A percentile compares a stretch with the other conserved stretches of the same genome.
These are phyloP conservation scores for Cylindrotheca fusiformis DNA, from an alignment of 108 stramenopile genomes.

Conservation along the genomic window DNA sequence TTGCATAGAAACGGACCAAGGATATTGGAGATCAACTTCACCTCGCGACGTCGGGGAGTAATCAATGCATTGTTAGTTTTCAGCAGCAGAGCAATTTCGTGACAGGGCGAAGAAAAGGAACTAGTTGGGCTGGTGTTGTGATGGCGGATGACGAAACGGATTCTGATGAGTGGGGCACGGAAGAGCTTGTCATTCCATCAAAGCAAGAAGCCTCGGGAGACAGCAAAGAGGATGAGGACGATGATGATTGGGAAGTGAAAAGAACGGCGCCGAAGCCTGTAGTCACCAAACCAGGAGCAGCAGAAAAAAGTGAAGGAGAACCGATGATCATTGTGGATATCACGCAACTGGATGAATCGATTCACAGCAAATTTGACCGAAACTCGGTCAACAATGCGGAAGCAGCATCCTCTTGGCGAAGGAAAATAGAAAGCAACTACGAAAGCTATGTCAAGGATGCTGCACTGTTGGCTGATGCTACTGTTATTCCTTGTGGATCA, in stretches of 20 bases:
- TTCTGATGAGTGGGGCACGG: conserved; percentile 36
- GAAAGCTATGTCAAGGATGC: conserved; percentile 29
- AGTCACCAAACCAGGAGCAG: background rate
- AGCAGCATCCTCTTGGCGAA: conserved; percentile 33
- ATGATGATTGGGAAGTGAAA: conserved; percentile 20
- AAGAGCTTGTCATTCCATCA: conserved; percentile 31
- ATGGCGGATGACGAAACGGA: conserved; percentile 20
- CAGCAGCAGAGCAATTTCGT: no score
- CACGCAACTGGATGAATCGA: conserved; percentile 26
- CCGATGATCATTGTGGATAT: conserved; percentile 49
- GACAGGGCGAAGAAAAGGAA: no score
- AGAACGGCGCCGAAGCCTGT: background rate
- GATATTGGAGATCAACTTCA: no score
- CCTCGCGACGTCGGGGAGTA: no score
- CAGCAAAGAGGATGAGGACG: background rate
- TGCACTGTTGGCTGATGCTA: conserved; percentile 25
- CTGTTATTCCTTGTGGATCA: conserved; percentile 37
- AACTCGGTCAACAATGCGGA: conserved; percentile 39
- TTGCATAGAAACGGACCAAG: no score
- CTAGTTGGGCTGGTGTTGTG: no score
- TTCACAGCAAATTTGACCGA: conserved; percentile 42
- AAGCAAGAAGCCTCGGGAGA: background rate
- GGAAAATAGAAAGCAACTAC: conserved; percentile 37
- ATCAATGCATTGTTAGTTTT: no score
- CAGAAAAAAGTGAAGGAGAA: conserved; percentile 6